A percentile compares a stretch with the other conserved stretches of the same genome.
These are phyloP conservation scores for Calonectria honghensis DNA, from an alignment of 2,329 filamentous ascomycete genomes.

Conservation along the genomic window DNA sequence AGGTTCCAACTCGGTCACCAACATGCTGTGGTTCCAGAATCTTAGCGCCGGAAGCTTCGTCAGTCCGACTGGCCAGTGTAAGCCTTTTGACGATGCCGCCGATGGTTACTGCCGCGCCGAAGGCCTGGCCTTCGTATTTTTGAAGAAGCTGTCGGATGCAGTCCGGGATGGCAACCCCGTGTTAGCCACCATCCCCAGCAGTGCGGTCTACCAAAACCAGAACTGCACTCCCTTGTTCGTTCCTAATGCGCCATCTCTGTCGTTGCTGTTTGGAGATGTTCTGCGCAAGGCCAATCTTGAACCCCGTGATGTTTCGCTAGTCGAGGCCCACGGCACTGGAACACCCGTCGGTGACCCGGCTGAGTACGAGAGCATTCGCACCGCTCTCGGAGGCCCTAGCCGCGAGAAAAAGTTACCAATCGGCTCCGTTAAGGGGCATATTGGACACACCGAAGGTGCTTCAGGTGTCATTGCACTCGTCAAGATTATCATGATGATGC, in stretches of 20 bases:
- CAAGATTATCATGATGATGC: constrained; percentile 68
- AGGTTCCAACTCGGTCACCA: no score
- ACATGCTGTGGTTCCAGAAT: no score
- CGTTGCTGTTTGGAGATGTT: constrained; percentile 20
- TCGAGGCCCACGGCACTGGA: constrained; percentile 72
- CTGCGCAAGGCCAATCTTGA: constrained; percentile 58
- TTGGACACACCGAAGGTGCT: constrained; percentile 53
- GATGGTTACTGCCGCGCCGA: constrained; percentile 91
- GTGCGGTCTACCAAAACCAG: no score
- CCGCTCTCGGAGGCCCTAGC: constrained; percentile 33
- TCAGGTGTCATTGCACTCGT: constrained; percentile 68
- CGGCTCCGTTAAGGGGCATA: constrained; percentile 53
- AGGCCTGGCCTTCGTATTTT: no score
- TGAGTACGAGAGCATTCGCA: constrained; percentile 57
- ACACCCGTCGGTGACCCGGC: constrained; percentile 72
- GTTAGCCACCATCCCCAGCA: no score
- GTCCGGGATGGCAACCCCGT: no score
- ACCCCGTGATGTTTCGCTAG: constrained; percentile 56
- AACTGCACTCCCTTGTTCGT: constrained; percentile 44
- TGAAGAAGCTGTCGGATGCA: no score
- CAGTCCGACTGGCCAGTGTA: constrained; percentile 44
- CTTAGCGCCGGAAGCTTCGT: constrained; percentile 44
- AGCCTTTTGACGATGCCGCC: constrained; percentile 85
- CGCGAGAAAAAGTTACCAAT: constrained; percentile 39
- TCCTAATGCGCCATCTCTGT: constrained; percentile 14